Evolutionary conservation across 164 flowering plant species (phyloP), one percentile per base, ranked within the genome.

Genomic region (Malania oleifera): DNA sequence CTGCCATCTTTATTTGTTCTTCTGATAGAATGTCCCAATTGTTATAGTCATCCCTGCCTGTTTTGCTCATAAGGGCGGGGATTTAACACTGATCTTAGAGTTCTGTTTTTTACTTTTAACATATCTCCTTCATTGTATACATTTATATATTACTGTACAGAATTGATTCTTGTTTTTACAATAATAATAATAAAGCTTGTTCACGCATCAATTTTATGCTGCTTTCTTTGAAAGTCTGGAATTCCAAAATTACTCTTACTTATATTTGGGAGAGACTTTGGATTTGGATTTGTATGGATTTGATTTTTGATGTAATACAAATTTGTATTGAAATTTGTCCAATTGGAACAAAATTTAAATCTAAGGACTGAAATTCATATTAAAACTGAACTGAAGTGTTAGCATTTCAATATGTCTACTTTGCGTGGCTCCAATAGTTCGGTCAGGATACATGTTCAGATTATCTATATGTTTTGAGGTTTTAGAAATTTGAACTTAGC

Each of bases 1-100:
- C 55, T 37, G 54, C 54, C 40, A 22, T 51, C 56, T 26, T 44
- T 23, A 27, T 25, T 31, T 35, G 9, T 58, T 59, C 1, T 46
- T 17, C 52, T 28, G 2, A 29, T 38, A 10, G 23, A 50, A 64
- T 65, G 67, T 58, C 63, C 25, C 29, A 24, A 52, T 17, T 26
- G 41, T 57, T 60, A 17, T 40, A 25, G 18, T 25, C 23, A 48
- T 3, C 20, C 2, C 18, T 43, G n/a, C 50, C 11, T 29, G n/a
- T 39, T n/a, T 46, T 57, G 27, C 56, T 57, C 45, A 26, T 57
- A 29, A n/a, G n/a, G 12, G 24, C 14, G 43, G 5, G 24, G 24
- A 35, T 31, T 34, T 48, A 31, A 29, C 23, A 22, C 54, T 39
- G 22, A 17, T 1, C 14, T 13, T 8, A 51, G 56, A 56, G 64